Evolutionary conservation across 495 filamentous ascomycete species (phyloP).

Genomic region (Daldinia caldariorum): DNA sequence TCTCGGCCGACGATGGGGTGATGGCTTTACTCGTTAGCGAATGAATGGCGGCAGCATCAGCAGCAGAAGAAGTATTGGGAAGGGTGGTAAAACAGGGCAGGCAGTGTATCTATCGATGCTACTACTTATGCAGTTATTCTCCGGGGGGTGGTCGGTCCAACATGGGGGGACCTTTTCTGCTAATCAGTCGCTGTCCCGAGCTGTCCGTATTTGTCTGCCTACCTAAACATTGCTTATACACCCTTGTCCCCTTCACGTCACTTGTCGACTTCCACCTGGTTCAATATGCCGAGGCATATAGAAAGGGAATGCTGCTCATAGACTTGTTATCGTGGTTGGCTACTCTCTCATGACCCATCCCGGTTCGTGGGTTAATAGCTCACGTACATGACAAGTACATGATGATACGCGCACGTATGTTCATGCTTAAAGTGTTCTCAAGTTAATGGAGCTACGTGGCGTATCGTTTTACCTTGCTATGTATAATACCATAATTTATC

Average conservation of each 20-base stretch:
- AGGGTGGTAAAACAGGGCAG: slow-evolving; percentile 9
- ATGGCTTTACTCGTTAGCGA: slow-evolving; percentile 11
- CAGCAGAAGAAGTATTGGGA: slow-evolving; percentile 1
- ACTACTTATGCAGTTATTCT: slow-evolving; percentile 34
- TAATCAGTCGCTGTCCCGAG: slow-evolving; percentile 15
- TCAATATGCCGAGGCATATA: slow-evolving; percentile 25
- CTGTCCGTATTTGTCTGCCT: slow-evolving; percentile 18
- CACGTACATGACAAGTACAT: slow-evolving; percentile 36
- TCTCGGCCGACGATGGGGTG: slow-evolving; percentile 33
- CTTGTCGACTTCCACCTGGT: slow-evolving; percentile 19
- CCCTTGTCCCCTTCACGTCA: slow-evolving; percentile 29
- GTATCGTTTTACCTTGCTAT: slow-evolving; percentile 3
- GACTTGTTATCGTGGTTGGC: slow-evolving; percentile 3
- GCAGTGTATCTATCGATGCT: slow-evolving; percentile 29
- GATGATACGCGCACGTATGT: slow-evolving; percentile 14
- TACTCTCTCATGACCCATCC: slow-evolving; percentile 30
- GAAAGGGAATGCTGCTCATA: neutral
- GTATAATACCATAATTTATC: slow-evolving; percentile 15
- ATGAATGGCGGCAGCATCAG: slow-evolving; percentile 14
- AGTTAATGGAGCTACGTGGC: slow-evolving; percentile 17
- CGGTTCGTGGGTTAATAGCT: slow-evolving; percentile 44
- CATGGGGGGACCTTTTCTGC: slow-evolving; percentile 3
- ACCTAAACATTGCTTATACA: slow-evolving; percentile 22
- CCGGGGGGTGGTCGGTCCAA: slow-evolving; percentile 29
- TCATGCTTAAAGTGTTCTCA: slow-evolving; percentile 10